Conservation (phyloP, 179 eudicot species). For the Corrigiola litoralis region DNA sequence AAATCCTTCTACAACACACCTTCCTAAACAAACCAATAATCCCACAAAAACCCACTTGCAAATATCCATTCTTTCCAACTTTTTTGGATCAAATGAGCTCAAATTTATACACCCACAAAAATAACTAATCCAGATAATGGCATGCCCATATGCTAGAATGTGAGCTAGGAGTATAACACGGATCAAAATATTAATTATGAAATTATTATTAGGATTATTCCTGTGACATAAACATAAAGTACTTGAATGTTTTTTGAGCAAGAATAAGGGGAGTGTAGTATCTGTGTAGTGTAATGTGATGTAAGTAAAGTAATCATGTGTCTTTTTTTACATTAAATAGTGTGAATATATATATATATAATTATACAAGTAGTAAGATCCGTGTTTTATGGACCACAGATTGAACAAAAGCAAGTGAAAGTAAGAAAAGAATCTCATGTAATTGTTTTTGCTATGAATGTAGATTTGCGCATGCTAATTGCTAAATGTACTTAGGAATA, state of each 20-base stretch:
- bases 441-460: not conserved
- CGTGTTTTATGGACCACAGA: conserved; percentile 24
- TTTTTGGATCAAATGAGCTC: not conserved
- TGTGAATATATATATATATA: no score
- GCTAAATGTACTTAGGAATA: no score
- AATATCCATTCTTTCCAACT: conserved; percentile 19
- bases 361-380: conserved; percentile 23
- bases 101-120: conserved; percentile 3
- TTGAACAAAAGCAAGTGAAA: not conserved
- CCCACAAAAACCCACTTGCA: conserved; percentile 34
- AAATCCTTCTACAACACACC: conserved; percentile 32
- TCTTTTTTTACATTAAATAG: no score
- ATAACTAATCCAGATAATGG: not conserved
- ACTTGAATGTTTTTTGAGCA: no score
- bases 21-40: conserved; percentile 18
- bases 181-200: not conserved
- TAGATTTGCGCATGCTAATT: conserved; percentile 15
- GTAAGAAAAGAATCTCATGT: not conserved
- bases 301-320: no score
- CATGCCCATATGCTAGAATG: not conserved
- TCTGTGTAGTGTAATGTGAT: no score
- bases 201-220: not conserved
- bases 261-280: no score
- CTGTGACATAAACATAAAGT: no score
- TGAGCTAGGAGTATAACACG: not conserved